Percentiles rank a stretch among this genome's conserved stretches.
phyloP scores from a whole-genome alignment of 257 asterid genomes.

The Solanum pimpinellifolium region DNA sequence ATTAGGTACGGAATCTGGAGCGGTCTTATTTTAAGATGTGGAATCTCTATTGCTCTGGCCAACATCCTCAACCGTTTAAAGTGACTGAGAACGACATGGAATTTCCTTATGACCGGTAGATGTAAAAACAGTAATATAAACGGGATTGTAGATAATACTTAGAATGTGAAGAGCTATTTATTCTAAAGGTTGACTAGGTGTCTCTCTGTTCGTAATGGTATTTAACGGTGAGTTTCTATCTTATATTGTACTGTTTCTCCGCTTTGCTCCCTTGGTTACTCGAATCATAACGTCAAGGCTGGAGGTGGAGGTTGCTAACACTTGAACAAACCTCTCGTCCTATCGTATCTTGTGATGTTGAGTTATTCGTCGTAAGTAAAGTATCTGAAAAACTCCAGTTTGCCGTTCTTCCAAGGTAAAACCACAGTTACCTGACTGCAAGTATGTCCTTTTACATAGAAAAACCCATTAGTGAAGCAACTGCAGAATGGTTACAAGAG shows the following conservation, averaged over 20 bases:
- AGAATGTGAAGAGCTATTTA: conserved; percentile 4
- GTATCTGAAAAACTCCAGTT: not conserved
- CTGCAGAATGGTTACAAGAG: not conserved
- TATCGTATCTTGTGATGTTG: not conserved
- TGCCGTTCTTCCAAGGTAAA: not conserved
- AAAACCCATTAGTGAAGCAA: not conserved
- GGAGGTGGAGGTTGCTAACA: not conserved
- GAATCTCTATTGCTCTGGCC: conserved; percentile 81
- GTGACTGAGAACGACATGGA: conserved; percentile 70
- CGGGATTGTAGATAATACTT: conserved; percentile 38
- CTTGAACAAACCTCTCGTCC: not conserved
- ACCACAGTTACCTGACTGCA: not conserved
- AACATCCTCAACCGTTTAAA: conserved; percentile 79
- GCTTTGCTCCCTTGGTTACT: not conserved
- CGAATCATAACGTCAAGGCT: not conserved
- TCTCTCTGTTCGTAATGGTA: not conserved
- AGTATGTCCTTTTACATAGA: not conserved
- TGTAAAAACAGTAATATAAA: not conserved
- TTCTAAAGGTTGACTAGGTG: not conserved
- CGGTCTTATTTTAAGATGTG: conserved; percentile 95
- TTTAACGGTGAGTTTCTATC: not conserved
- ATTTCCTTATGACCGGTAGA: conserved; percentile 49
- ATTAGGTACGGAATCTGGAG: conserved; percentile 86
- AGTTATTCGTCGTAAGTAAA: not conserved
- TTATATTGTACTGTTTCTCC: not conserved